phyloP scores from a whole-genome alignment of 169 alveolate genomes.

The Plasmodium malariae region DNA sequence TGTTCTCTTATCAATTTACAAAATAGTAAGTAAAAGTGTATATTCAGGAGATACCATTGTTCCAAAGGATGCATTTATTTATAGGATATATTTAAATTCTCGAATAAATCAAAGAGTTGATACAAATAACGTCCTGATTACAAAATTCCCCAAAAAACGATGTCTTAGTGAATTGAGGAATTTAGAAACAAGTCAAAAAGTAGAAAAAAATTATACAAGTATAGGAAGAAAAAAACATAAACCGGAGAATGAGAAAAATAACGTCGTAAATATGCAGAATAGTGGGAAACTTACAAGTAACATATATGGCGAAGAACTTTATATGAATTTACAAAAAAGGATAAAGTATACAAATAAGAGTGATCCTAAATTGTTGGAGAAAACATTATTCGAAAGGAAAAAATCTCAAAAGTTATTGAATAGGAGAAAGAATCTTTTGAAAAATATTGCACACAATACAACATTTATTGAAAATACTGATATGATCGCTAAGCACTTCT shows the following conservation, averaged over 20 bases:
- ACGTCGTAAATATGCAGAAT: too few species aligned
- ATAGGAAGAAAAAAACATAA: background rate
- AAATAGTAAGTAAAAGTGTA: too few species aligned
- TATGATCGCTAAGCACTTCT: background rate
- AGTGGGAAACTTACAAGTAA: background rate
- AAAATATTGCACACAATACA: background rate
- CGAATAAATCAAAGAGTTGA: background rate
- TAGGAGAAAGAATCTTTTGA: slow-evolving; percentile 10
- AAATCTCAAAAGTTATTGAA: background rate
- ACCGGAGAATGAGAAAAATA: background rate
- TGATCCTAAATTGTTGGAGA: background rate
- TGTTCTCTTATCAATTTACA: too few species aligned
- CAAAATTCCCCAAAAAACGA: background rate
- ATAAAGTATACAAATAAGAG: background rate
- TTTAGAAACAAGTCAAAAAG: slow-evolving; percentile 14
- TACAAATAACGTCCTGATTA: background rate
- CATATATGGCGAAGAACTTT: background rate
- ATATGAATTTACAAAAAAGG: background rate
- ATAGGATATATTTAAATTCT: background rate
- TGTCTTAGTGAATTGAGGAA: slow-evolving; percentile 15
- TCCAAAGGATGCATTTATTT: background rate
- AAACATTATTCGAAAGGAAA: slow-evolving; percentile 3
- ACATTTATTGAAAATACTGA: background rate
- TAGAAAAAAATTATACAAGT: background rate
- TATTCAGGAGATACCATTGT: too few species aligned